A percentile compares a stretch with the other conserved stretches of the same genome.
These are phyloP conservation scores for Cladorrhinum sp. DNA, from an alignment of 2,329 filamentous ascomycete species.

Conservation along the genomic window DNA sequence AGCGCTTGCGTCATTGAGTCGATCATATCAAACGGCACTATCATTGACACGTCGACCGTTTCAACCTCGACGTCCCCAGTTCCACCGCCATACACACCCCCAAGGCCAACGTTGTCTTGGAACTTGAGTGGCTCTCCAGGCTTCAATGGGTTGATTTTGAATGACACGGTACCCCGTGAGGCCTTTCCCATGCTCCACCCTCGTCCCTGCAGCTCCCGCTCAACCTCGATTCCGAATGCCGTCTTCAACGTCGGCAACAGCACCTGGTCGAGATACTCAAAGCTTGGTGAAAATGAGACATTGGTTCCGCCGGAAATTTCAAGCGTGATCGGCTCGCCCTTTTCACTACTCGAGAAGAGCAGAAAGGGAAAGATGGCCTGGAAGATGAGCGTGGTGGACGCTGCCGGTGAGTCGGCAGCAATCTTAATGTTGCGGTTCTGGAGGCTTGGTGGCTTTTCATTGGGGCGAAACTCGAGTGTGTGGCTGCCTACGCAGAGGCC, in stretches of 20 bases:
- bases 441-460: slow-evolving; percentile 33
- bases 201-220: slow-evolving; percentile 43
- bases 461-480: slow-evolving; percentile 47
- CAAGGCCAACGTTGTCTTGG: slow-evolving; percentile 24
- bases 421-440: slow-evolving; percentile 46
- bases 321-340: slow-evolving; percentile 45
- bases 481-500: slow-evolving; percentile 52
- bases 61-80: slow-evolving; percentile 37
- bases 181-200: slow-evolving; percentile 50
- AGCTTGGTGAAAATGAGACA: slow-evolving; percentile 54
- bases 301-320: slow-evolving; percentile 59
- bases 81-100: slow-evolving; percentile 25
- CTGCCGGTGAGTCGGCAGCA: slow-evolving; percentile 47
- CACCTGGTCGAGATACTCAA: slow-evolving; percentile 61
- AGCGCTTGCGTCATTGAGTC: slow-evolving; percentile 41
- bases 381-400: slow-evolving; percentile 56
- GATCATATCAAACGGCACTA: slow-evolving; percentile 47
- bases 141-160: slow-evolving; percentile 43
- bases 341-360: slow-evolving; percentile 49
- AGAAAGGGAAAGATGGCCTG: slow-evolving; percentile 60
- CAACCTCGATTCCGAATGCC: slow-evolving; percentile 46
- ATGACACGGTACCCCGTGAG: slow-evolving; percentile 41
- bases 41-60: slow-evolving; percentile 49
- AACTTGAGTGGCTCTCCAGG: slow-evolving; percentile 37
- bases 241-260: slow-evolving; percentile 53